These are phyloP conservation scores for Podaxis carcinomalis DNA, from an alignment of 768 basidiomycete species.

Conservation along the genomic window DNA sequence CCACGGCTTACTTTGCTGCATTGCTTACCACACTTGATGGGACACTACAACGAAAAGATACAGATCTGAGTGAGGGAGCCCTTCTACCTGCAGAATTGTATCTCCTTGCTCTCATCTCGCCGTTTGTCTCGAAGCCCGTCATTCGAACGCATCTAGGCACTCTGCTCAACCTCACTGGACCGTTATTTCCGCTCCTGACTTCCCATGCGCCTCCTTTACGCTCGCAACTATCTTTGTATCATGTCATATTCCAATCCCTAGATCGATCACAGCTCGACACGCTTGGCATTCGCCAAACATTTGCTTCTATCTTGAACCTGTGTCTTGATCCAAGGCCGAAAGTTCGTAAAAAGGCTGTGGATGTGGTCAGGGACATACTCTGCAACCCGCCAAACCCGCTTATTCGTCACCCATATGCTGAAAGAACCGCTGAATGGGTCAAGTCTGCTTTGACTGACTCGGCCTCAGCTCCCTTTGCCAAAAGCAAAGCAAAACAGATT, in stretches of 20 bases:
- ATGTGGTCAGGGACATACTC: slow-evolving; percentile 77
- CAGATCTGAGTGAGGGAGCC: slow-evolving; percentile 57
- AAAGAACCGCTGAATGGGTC: slow-evolving; percentile 78
- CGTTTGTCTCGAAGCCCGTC: slow-evolving; percentile 77
- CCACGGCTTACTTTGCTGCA: slow-evolving; percentile 95
- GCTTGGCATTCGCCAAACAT: slow-evolving; percentile 71
- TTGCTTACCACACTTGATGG: slow-evolving; percentile 81
- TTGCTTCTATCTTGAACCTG: slow-evolving; percentile 79
- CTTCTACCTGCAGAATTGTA: slow-evolving; percentile 83
- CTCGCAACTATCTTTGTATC: slow-evolving; percentile 80
- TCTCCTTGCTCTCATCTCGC: slow-evolving; percentile 71
- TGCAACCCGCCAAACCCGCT: slow-evolving; percentile 74
- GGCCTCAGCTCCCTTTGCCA: slow-evolving; percentile 54
- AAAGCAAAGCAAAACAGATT: slow-evolving; percentile 53
- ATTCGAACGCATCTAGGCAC: slow-evolving; percentile 72
- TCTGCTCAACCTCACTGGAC: slow-evolving; percentile 68
- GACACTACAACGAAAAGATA: slow-evolving; percentile 58
- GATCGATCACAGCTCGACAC: slow-evolving; percentile 68
- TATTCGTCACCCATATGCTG: slow-evolving; percentile 79
- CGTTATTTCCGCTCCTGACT: slow-evolving; percentile 66
- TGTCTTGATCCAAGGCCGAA: slow-evolving; percentile 89
- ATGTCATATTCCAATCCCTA: slow-evolving; percentile 61
- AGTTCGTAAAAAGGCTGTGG: slow-evolving; percentile 87
- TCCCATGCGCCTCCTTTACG: slow-evolving; percentile 75
- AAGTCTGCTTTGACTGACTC: slow-evolving; percentile 63